Percentiles rank a stretch among this genome's conserved stretches.
These are phyloP conservation scores for Coemansia sp. DNA, from an alignment of 192 early-diverging fungal genomes.

Conservation along the genomic window DNA sequence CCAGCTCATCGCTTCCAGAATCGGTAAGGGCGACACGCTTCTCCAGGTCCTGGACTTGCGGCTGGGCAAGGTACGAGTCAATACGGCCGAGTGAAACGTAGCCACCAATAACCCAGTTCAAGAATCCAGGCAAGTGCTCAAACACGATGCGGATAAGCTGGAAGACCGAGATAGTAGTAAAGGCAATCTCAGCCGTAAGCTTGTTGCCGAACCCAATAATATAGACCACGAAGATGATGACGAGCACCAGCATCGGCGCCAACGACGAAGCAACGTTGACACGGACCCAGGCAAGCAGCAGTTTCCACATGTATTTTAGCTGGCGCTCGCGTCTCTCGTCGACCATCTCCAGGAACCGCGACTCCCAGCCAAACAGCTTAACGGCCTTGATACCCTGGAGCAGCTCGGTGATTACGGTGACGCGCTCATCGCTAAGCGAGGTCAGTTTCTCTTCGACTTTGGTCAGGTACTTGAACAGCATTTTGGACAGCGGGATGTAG, in stretches of 20 bases:
- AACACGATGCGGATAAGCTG: slow-evolving; percentile 66
- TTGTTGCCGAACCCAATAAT: slow-evolving; percentile 59
- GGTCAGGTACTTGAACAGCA: slow-evolving; percentile 55
- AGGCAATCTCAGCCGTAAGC: slow-evolving; percentile 66
- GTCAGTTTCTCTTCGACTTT: slow-evolving; percentile 64
- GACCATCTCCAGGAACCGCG: slow-evolving; percentile 68
- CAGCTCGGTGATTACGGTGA: slow-evolving; percentile 80
- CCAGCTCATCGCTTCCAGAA: slow-evolving; percentile 9
- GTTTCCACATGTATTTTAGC: slow-evolving; percentile 57
- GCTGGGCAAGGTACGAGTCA: slow-evolving; percentile 72
- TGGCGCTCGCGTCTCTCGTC: slow-evolving; percentile 66
- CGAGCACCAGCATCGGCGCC: slow-evolving; percentile 65
- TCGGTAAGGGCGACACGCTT: slow-evolving; percentile 23
- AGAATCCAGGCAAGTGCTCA: slow-evolving; percentile 63
- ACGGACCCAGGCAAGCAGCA: slow-evolving; percentile 58
- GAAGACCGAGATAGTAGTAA: slow-evolving; percentile 74
- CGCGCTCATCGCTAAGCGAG: slow-evolving; percentile 69
- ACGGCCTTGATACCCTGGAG: slow-evolving; percentile 88
- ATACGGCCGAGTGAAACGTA: slow-evolving; percentile 70
- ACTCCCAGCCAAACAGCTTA: slow-evolving; percentile 89
- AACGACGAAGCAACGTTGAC: slow-evolving; percentile 59
- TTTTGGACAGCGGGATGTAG: slow-evolving; percentile 59
- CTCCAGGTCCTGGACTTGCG: slow-evolving; percentile 62
- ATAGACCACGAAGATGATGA: slow-evolving; percentile 63
- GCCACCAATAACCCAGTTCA: slow-evolving; percentile 62